Percentiles rank a stretch among this genome's conserved stretches.
Evolutionary conservation across 441 rosid species (phyloP).

Genomic region (Erodium moschatum): DNA sequence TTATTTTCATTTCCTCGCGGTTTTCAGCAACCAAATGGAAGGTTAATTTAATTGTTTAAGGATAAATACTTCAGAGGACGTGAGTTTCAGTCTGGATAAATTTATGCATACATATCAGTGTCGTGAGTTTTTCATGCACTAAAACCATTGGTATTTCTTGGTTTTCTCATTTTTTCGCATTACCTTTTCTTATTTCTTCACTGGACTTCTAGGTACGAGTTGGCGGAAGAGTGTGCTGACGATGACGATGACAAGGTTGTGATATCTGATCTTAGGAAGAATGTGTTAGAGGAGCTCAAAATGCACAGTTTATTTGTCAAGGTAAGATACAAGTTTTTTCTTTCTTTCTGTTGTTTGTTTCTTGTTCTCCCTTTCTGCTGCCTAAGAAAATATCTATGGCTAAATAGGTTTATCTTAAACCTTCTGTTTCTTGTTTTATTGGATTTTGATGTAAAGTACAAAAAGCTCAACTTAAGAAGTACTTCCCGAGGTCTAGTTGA

Average conservation of each 20-base stretch:
- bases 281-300: slow-evolving; percentile 50
- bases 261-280: slow-evolving; percentile 45
- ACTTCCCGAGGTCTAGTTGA: neutral
- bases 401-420: neutral
- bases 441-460: too few species aligned
- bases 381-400: neutral
- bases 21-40: slow-evolving; percentile 20
- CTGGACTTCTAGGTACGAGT: slow-evolving; percentile 41
- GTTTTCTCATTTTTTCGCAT: slow-evolving; percentile 1
- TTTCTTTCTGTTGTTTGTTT: neutral
- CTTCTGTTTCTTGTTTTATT: neutral
- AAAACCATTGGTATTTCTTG: neutral
- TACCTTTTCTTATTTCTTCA: slow-evolving; percentile 2
- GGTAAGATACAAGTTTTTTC: slow-evolving; percentile 28
- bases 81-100: slow-evolving; percentile 16
- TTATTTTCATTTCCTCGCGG: slow-evolving; percentile 17
- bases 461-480: neutral
- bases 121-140: neutral
- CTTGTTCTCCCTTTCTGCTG: neutral
- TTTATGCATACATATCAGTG: slow-evolving; percentile 8
- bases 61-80: slow-evolving; percentile 9
- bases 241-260: slow-evolving; percentile 64
- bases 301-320: slow-evolving; percentile 47
- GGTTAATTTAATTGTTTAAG: slow-evolving; percentile 17
- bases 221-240: slow-evolving; percentile 71